Evolutionary conservation across 2,329 filamentous ascomycete genomes (phyloP).

Genomic region (Macrophomina pseudophaseolina): DNA sequence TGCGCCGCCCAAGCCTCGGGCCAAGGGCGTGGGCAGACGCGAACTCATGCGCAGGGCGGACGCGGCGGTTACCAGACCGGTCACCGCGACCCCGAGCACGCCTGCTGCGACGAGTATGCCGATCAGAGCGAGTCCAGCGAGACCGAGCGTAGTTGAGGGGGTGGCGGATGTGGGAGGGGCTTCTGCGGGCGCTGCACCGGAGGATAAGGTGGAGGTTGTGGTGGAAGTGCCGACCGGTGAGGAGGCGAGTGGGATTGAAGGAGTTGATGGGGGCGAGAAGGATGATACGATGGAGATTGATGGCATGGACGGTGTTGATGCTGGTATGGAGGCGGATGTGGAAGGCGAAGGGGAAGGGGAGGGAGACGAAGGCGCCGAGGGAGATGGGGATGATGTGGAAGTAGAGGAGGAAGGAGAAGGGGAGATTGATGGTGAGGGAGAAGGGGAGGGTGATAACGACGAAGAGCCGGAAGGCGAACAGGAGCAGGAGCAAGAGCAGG

Average conservation of each 20-base stretch:
- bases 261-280: background rate
- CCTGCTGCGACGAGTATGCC: conserved; percentile 9
- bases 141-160: background rate
- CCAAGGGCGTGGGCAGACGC: conserved; percentile 64
- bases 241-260: background rate
- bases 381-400: conserved; percentile 57
- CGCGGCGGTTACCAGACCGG: conserved; percentile 52
- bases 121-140: conserved; percentile 9
- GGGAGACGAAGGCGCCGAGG: conserved; percentile 38
- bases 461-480: background rate
- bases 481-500: conserved; percentile 49
- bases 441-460: conserved; percentile 53
- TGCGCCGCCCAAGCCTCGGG: conserved; percentile 42
- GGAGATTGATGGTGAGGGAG: conserved; percentile 53
- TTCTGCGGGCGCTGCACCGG: conserved; percentile 31
- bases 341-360: conserved; percentile 55
- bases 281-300: conserved; percentile 5
- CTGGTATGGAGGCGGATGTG: conserved; percentile 40
- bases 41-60: conserved; percentile 66
- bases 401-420: conserved; percentile 54
- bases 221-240: background rate
- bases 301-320: background rate
- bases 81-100: background rate
- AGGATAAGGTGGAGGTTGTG: background rate
- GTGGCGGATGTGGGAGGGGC: conserved; percentile 22